Evolutionary conservation across 768 basidiomycete genomes (phyloP).

Genomic region (Tricholoma sp.): DNA sequence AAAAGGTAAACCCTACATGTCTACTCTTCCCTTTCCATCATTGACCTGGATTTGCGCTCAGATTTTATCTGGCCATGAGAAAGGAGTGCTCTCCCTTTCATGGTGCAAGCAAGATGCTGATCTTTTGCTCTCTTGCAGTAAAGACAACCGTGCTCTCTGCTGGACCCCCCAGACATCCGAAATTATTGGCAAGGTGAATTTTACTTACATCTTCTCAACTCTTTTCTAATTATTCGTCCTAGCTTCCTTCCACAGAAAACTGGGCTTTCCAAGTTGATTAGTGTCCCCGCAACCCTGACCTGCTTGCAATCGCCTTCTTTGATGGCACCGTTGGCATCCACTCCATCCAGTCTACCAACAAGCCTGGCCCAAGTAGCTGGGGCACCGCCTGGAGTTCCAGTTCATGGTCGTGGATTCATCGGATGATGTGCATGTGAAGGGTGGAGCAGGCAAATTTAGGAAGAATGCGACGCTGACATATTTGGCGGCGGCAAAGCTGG

Average conservation of each 20-base stretch:
- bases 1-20: constrained; percentile 57
- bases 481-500: constrained; percentile 84
- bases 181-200: constrained; percentile 80
- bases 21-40: constrained; percentile 4
- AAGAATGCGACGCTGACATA: constrained; percentile 92
- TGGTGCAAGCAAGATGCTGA: constrained; percentile 98
- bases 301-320: constrained; percentile 90
- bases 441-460: constrained; percentile 48
- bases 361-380: constrained; percentile 73
- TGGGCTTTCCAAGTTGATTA: constrained; percentile 98
- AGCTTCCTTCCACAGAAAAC: constrained; percentile 87
- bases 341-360: constrained; percentile 87
- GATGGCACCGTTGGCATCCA: constrained; percentile 93
- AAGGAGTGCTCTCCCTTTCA: constrained; percentile 89
- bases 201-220: background rate
- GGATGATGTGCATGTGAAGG: constrained; percentile 36
- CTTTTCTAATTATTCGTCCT: constrained; percentile 3
- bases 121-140: constrained; percentile 88
- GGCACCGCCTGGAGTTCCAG: constrained; percentile 84
- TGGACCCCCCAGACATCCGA: constrained; percentile 94
- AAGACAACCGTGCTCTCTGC: constrained; percentile 91
- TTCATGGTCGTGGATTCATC: constrained; percentile 54
- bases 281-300: constrained; percentile 85
- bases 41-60: constrained; percentile 23
- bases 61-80: constrained; percentile 94